Base-by-base conservation (phyloP, 2,329 filamentous ascomycete species). In the Sporothrix mexicana region DNA sequence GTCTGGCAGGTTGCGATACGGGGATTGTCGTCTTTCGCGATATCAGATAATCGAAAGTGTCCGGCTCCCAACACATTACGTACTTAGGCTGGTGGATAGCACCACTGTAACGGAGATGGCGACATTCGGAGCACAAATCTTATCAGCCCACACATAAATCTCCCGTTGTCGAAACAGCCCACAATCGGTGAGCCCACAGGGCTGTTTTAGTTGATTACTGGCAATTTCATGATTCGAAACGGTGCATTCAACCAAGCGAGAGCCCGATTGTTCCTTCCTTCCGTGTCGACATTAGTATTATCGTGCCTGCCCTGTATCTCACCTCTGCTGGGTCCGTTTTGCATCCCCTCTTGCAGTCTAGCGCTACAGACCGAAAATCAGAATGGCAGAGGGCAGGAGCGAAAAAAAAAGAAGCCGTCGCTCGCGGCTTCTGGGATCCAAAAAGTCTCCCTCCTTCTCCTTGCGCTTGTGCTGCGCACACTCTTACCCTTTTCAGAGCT, bases 41-140 rank as follows among this genome's bases (percentile, higher is more conserved):
- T 43, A 51, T 67, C 62, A 20, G 17, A 30, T 23, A 10, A n/a
- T 25, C 49, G 49, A 47, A 36, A 43, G n/a, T 36, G 36, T 30
- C n/a, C 3, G 15, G 23, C 15, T 45, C 25, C 17, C 15, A 3
- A 17, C 15, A 8, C 25, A 72, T 67, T 55, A 67, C 70, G 70
- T 57, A 67, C 70, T 55, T 30, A n/a, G 10, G 49, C 36, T 1
- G 61, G 59, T 43, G 61, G 59, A 72, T 67, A 72, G 30, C 70
- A 72, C 70, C 70, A 72, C 70, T 8, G 70, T 49, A 36, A 20
- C 70, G 30, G 25, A 43, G 36, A 72, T 72, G 59, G 61, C 61
- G 70, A 72, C 70, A 72, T 67, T 59, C 68, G 66, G 66, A 68
- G 66, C 66, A 68, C 66, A 25, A 68, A 53, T 53, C 47, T 68